Conservation (phyloP, 257 asterid species). For the Fraxinus quadrangulata region DNA sequence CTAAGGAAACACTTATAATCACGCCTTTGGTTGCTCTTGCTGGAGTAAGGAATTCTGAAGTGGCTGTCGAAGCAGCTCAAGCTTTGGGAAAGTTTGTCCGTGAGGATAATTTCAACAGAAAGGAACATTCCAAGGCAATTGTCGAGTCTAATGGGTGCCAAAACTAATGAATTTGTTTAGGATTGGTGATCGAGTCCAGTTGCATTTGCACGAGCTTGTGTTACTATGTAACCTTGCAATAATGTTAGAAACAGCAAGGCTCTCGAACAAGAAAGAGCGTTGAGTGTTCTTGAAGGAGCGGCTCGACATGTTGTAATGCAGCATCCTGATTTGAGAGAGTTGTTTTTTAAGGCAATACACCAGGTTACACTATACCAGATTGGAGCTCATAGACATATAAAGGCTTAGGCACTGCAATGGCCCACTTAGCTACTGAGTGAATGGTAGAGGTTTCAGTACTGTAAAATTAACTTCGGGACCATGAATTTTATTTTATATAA, state of each 20-base stretch:
- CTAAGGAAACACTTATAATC: slow-evolving; percentile 46
- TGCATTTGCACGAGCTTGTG: slow-evolving; percentile 42
- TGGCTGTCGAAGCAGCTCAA: slow-evolving; percentile 44
- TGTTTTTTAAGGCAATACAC: slow-evolving; percentile 54
- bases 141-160: slow-evolving; percentile 52
- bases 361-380: slow-evolving; percentile 54
- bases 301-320: slow-evolving; percentile 36
- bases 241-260: slow-evolving; percentile 53
- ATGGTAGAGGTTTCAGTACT: not conserved
- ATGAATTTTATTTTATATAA: too few species aligned
- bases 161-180: slow-evolving; percentile 43
- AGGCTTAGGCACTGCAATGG: not conserved
- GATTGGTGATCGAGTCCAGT: slow-evolving; percentile 23
- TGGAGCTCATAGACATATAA: slow-evolving; percentile 34
- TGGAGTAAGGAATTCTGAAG: slow-evolving; percentile 25
- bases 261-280: slow-evolving; percentile 45
- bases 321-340: slow-evolving; percentile 44
- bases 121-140: slow-evolving; percentile 47
- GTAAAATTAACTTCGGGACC: not conserved
- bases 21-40: slow-evolving; percentile 45
- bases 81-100: slow-evolving; percentile 50
- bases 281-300: slow-evolving; percentile 48
- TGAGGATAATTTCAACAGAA: slow-evolving; percentile 46
- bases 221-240: slow-evolving; percentile 53
- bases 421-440: not conserved